These are phyloP conservation scores for Alliaria petiolata DNA, from an alignment of 345 rosid genomes.

Conservation along the genomic window DNA sequence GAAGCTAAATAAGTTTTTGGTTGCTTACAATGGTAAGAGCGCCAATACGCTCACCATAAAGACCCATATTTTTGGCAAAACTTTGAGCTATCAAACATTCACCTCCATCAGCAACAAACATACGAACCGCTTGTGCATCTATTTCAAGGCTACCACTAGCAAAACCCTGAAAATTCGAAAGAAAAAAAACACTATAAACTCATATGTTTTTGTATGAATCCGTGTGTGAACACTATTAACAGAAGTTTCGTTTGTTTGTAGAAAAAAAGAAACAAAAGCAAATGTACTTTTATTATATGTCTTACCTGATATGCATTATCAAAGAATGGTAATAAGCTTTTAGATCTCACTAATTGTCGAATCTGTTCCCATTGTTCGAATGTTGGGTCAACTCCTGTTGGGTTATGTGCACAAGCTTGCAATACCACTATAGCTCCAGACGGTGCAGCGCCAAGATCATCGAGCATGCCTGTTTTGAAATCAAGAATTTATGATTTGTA, in stretches of 20 bases:
- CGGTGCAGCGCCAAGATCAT: slow-evolving; percentile 85
- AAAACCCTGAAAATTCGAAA: slow-evolving; percentile 44
- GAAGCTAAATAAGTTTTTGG: slow-evolving; percentile 7
- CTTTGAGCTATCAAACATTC: slow-evolving; percentile 69
- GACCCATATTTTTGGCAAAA: slow-evolving; percentile 76
- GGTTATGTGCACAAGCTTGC: slow-evolving; percentile 98
- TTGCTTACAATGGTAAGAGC: slow-evolving; percentile 71
- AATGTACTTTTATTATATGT: background rate
- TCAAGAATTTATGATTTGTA: background rate
- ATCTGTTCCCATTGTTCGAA: slow-evolving; percentile 85
- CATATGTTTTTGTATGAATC: background rate
- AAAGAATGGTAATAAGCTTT: slow-evolving; percentile 74
- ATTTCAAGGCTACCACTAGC: slow-evolving; percentile 66
- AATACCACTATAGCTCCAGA: slow-evolving; percentile 87
- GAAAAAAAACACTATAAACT: background rate
- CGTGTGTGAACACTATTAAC: background rate
- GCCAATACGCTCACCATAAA: slow-evolving; percentile 77
- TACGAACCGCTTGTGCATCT: slow-evolving; percentile 56
- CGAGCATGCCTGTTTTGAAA: slow-evolving; percentile 56
- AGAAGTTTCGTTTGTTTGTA: background rate
- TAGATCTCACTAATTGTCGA: slow-evolving; percentile 72
- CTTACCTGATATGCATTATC: slow-evolving; percentile 95
- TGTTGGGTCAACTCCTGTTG: slow-evolving; percentile 97
- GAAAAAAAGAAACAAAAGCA: background rate
- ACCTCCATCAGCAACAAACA: slow-evolving; percentile 69